A percentile compares a stretch with the other conserved stretches of the same genome.
These are phyloP conservation scores for Panaeolus papilionaceus DNA, from an alignment of 768 basidiomycete species.

Conservation along the genomic window DNA sequence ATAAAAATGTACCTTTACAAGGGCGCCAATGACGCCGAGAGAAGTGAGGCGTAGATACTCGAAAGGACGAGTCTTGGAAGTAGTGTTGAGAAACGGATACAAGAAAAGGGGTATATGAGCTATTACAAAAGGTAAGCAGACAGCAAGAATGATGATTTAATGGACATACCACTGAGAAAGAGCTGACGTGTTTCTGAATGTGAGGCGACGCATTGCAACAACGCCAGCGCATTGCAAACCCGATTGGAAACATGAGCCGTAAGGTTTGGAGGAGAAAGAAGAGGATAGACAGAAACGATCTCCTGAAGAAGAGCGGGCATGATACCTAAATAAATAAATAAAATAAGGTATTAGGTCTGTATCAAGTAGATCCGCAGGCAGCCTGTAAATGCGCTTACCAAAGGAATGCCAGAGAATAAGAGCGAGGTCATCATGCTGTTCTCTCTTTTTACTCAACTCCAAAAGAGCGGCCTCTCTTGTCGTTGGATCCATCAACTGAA, in stretches of 20 bases:
- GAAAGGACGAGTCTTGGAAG: conserved; percentile 98
- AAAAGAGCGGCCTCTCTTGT: conserved; percentile 90
- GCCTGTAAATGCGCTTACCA: conserved; percentile 54
- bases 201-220: conserved; percentile 97
- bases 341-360: background rate
- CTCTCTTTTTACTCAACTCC: conserved; percentile 97
- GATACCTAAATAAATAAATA: conserved; percentile 62
- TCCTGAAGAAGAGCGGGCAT: conserved; percentile 98
- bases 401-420: conserved; percentile 99
- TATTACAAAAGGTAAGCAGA: conserved; percentile 44
- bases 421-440: conserved; percentile 98
- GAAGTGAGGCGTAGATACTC: conserved; percentile 99
- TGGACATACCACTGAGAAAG: conserved; percentile 83
- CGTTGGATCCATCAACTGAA: conserved; percentile 82
- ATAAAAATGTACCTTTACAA: conserved; percentile 80
- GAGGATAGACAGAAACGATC: conserved; percentile 97
- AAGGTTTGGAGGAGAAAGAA: conserved; percentile 93
- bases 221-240: conserved; percentile 97
- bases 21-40: conserved; percentile 97
- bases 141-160: conserved; percentile 6
- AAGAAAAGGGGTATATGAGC: conserved; percentile 98
- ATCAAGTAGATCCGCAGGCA: conserved; percentile 15
- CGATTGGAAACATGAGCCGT: conserved; percentile 98
- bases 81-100: conserved; percentile 99
- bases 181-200: conserved; percentile 95